Conservation (phyloP, 2,329 filamentous ascomycete genomes). For the Ilyonectria sp. region DNA sequence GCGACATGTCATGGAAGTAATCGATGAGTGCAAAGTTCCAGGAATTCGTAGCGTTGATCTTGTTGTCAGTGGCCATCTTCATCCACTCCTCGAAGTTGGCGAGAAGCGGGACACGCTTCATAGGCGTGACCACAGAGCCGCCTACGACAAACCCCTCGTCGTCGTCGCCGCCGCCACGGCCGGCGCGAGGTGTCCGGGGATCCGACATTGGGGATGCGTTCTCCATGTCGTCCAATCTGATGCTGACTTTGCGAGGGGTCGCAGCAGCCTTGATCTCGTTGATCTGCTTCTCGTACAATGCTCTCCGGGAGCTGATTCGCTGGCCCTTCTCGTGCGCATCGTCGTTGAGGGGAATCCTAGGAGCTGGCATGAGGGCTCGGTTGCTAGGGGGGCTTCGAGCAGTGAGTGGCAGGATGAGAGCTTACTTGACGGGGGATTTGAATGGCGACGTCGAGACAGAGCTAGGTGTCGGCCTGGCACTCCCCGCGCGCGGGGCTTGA, state of each 20-base stretch:
- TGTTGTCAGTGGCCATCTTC: slow-evolving; percentile 99
- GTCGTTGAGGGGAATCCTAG: slow-evolving; percentile 94
- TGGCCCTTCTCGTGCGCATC: slow-evolving; percentile 93
- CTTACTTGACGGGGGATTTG: slow-evolving; percentile 72
- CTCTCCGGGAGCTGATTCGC: slow-evolving; percentile 88
- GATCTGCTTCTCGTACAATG: slow-evolving; percentile 90
- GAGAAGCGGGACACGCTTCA: slow-evolving; percentile 95
- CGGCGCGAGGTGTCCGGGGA: slow-evolving; percentile 66
- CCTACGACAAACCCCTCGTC: slow-evolving; percentile 77
- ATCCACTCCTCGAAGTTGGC: slow-evolving; percentile 99
- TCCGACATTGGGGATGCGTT: slow-evolving; percentile 70
- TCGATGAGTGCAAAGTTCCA: slow-evolving; percentile 99
- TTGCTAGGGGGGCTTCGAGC: slow-evolving; percentile 20
- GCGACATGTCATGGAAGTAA: slow-evolving; percentile 99
- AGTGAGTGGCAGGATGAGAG: slow-evolving; percentile 29
- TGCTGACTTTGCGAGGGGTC: slow-evolving; percentile 76
- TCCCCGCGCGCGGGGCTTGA: slow-evolving; percentile 66
- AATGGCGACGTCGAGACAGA: slow-evolving; percentile 66
- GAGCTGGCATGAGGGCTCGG: slow-evolving; percentile 35
- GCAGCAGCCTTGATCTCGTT: slow-evolving; percentile 86
- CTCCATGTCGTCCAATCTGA: slow-evolving; percentile 71
- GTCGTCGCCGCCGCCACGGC: slow-evolving; percentile 58
- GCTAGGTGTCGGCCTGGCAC: slow-evolving; percentile 63
- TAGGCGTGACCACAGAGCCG: slow-evolving; percentile 87
- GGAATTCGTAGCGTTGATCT: slow-evolving; percentile 97